These are phyloP conservation scores for Handroanthus guayacan DNA, from an alignment of 257 asterid genomes.

Conservation along the genomic window DNA sequence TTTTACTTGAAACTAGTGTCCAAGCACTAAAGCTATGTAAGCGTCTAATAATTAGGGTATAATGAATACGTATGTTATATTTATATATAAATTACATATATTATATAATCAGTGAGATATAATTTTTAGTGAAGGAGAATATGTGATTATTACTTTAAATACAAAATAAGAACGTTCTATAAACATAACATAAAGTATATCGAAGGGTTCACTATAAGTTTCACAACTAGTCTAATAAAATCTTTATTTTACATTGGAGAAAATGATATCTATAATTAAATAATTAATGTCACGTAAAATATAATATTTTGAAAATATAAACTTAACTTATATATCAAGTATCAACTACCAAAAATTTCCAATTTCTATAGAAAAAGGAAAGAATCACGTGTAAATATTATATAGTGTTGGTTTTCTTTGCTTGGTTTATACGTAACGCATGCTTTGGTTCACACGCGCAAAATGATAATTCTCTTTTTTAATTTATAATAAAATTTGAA, in stretches of 20 bases:
- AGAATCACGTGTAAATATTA: not conserved
- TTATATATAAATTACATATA: too few relatives aligned
- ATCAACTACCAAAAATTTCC: not conserved
- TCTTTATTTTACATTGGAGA: not conserved
- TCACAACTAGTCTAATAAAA: not conserved
- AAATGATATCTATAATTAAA: not conserved
- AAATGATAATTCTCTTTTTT: not conserved
- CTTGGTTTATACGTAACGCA: constrained; percentile 41
- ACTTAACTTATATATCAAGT: not conserved
- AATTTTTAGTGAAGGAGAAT: too few relatives aligned
- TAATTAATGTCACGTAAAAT: not conserved
- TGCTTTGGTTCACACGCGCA: constrained; percentile 23
- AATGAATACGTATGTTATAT: too few relatives aligned
- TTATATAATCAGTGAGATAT: too few relatives aligned
- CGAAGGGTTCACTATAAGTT: too few relatives aligned
- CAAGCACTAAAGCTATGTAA: too few relatives aligned
- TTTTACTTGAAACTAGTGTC: too few relatives aligned
- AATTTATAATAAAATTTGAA: not conserved
- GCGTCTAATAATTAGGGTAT: too few relatives aligned
- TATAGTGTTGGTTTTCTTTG: not conserved
- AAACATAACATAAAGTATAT: too few relatives aligned
- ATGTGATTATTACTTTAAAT: too few relatives aligned
- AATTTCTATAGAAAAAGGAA: not conserved
- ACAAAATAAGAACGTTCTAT: too few relatives aligned
- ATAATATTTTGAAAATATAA: not conserved